Conservation (phyloP, 495 filamentous ascomycete genomes). For the Baudoinia panamericana region DNA sequence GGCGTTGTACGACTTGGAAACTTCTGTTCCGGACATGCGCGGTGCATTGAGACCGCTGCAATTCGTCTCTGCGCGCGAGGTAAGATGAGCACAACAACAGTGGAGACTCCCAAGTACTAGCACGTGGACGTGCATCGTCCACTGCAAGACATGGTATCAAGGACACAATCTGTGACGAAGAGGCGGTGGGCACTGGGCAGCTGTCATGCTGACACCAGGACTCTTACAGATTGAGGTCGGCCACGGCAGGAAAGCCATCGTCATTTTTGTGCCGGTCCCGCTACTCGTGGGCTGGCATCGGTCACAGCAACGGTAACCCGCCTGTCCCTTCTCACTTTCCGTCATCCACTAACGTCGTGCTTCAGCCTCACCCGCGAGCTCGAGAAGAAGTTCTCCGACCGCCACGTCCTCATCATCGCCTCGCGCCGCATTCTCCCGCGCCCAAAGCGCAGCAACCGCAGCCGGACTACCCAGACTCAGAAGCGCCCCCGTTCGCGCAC, state of each 20-base stretch:
- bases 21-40: conserved; percentile 93
- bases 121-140: neutral
- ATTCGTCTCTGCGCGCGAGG: conserved; percentile 95
- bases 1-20: conserved; percentile 95
- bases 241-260: conserved; percentile 99
- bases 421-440: conserved; percentile 96
- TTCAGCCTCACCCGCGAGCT: conserved; percentile 93
- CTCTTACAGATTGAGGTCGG: conserved; percentile 90
- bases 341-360: neutral
- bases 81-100: conserved; percentile 42
- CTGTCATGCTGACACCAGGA: conserved; percentile 58
- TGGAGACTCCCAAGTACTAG: no score
- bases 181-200: conserved; percentile 41
- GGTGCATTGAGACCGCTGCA: conserved; percentile 83
- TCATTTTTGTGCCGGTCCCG: conserved; percentile 99
- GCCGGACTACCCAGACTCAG: conserved; percentile 85
- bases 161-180: conserved; percentile 41
- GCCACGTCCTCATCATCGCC: conserved; percentile 96
- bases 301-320: conserved; percentile 88
- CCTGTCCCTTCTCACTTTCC: no score
- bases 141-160: neutral
- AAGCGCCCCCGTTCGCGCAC: conserved; percentile 97
- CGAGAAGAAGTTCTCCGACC: conserved; percentile 99
- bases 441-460: conserved; percentile 90
- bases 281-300: conserved; percentile 91